Base-by-base conservation (phyloP, 2,329 filamentous ascomycete genomes). In the Penicillium sumatraense region DNA sequence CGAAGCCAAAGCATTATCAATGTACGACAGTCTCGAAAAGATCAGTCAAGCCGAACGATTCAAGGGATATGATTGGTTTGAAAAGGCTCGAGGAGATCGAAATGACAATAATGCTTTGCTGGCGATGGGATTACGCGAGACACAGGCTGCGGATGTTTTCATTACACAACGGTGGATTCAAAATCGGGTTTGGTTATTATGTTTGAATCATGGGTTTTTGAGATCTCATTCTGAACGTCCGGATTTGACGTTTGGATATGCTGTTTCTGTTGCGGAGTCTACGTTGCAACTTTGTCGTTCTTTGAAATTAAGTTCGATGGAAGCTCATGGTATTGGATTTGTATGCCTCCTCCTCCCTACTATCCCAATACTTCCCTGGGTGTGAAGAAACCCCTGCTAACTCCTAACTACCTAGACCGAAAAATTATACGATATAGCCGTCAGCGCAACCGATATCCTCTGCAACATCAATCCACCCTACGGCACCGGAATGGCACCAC, bases 1-100 rank as follows among this genome's bases (percentile, higher is more conserved):
- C 81, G 57, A 90, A 69, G 5, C 84, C 87, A 62, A 96, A 79
- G 74, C 67, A 51, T 58, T 68, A 62, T 68, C 62, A 42, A 77
- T 68, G 54, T 69, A 65, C 63, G 71, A 68, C 51, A 78, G 67
- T 56, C 69, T 68, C 47, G 65, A 45, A 46, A 66, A 51, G 31
- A 68, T 69, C 52, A 71, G 60, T 56, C 68, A 72, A 63, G 68
- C 63, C 21, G 73, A 68, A 60, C 66, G 72, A 49, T 70, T 73
- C 29, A 66, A 65, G 23, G 73, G 71, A 7, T 73, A 75, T 40
- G 72, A 76, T 46, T 73, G 68, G 55, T 76, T 75, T 51, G 72
- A 75, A 38, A 68, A 40, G 49, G 68, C 68, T 2, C 69, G 69
- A 26, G 66, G 58, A 20, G 60, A 69, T 11, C 57, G 51, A 2